These are phyloP conservation scores for Liquidambar formosana DNA, from an alignment of 164 flowering plant genomes.

Conservation along the genomic window DNA sequence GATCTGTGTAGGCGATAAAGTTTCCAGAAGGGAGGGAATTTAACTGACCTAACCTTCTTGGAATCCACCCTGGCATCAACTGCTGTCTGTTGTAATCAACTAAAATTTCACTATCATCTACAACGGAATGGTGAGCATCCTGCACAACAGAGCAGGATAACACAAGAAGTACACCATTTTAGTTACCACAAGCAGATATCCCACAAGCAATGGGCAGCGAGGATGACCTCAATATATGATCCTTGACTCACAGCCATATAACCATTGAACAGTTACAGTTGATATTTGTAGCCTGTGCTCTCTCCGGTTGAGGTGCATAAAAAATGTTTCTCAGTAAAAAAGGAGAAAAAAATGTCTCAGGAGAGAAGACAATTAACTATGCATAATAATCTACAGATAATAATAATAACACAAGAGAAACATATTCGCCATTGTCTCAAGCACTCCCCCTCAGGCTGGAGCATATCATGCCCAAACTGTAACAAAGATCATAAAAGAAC, in stretches of 20 bases:
- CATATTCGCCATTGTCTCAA: too few species aligned
- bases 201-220: background rate
- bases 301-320: too few species aligned
- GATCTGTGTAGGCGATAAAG: background rate
- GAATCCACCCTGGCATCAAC: constrained; percentile 97
- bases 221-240: background rate
- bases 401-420: too few species aligned
- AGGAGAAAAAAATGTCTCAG: too few species aligned
- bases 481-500: too few species aligned
- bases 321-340: too few species aligned
- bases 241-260: background rate
- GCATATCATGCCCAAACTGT: too few species aligned
- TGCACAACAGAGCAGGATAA: constrained; percentile 21
- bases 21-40: background rate
- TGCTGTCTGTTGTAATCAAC: constrained; percentile 92
- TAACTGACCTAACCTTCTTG: constrained; percentile 89
- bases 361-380: too few species aligned
- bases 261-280: background rate
- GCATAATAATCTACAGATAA: too few species aligned
- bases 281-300: background rate
- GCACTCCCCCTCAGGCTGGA: too few species aligned
- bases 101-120: constrained; percentile 82
- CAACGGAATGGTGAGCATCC: constrained; percentile 87
- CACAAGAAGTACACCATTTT: background rate
- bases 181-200: background rate